Evolutionary conservation across 306 rosid species (phyloP), one percentile per base, ranked within the genome.

Genomic region (Mimosa bimucronata): DNA sequence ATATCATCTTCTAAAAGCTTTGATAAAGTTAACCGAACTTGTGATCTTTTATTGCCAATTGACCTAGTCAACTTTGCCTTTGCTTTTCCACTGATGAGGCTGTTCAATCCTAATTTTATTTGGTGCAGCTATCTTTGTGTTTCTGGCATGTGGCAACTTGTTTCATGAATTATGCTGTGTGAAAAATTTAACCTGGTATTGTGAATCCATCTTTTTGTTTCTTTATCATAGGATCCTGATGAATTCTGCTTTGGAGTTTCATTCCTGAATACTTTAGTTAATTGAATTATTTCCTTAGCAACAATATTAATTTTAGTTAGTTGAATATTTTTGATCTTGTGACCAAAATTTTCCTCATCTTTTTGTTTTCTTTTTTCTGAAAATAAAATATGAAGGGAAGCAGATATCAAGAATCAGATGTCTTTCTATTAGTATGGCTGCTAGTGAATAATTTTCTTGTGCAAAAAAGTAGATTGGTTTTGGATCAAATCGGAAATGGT

Each of bases 1-100:
- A 61, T 61, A 14, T 68, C 83, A 74, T 78, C 86, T 78, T 83
- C 71, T 65, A 29, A 19, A 57, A 6, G 44, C 48, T 66, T 75
- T 81, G 73, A 48, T 75, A 57, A 66, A 34, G 80, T 81, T 86
- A 80, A 81, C 87, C 87, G 61, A 64, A 80, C 25, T 37, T 70
- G 55, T 74, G 72, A 58, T 74, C 81, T 77, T 80, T 80, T 79
- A 85, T 86, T 67, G 62, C 65, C 84, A 80, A 68, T 79, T 75
- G 62, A 75, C n/a, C 45, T 40, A 16, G 18, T 28, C 67, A 69
- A n/a, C 64, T 74, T 60, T 25, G 50, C 7, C 53, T 57, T 34
- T 77, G 75, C 15, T 30, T 79, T 30, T 73, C 23, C 58, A 78
- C 34, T 8, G 41, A 41, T 42, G 61, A 67, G 45, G 77, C 61